These are phyloP conservation scores for Aureobasidium sp. DNA, from an alignment of 2,329 filamentous ascomycete genomes.

Conservation along the genomic window DNA sequence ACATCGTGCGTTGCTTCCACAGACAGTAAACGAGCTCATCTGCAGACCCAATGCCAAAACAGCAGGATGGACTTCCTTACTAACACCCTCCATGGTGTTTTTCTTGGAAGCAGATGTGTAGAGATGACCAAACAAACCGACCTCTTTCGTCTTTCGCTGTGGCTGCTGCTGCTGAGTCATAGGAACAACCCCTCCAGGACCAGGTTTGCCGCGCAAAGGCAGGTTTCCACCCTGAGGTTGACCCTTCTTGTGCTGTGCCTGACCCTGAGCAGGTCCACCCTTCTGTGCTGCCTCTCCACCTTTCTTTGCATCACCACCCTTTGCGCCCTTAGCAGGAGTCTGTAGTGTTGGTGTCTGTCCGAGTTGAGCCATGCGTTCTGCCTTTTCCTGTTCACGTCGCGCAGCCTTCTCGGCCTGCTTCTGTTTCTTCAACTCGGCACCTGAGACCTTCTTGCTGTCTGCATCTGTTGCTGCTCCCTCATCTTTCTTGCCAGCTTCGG, in stretches of 20 bases:
- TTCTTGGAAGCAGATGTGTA: conserved; percentile 72
- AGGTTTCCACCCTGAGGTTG: conserved; percentile 33
- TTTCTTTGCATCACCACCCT: conserved; percentile 36
- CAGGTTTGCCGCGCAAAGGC: conserved; percentile 32
- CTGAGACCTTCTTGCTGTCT: conserved; percentile 63
- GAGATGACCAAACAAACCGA: conserved; percentile 85
- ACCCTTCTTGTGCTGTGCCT: conserved; percentile 31
- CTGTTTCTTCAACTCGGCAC: conserved; percentile 87
- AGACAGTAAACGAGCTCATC: conserved; percentile 88
- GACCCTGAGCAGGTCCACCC: conserved; percentile 32
- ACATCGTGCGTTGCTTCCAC: conserved; percentile 88
- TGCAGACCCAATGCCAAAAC: conserved; percentile 89
- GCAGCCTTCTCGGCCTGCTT: conserved; percentile 94
- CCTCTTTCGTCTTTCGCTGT: conserved; percentile 65
- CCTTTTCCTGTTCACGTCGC: conserved; percentile 65
- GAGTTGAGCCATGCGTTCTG: conserved; percentile 28
- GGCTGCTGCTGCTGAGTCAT: conserved; percentile 47
- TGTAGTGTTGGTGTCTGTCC: conserved; percentile 26
- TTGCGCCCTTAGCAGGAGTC: conserved; percentile 35
- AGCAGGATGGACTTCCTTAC: conserved; percentile 84
- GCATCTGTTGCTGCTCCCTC: conserved; percentile 5
- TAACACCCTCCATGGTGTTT: conserved; percentile 65
- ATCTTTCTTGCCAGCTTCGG: conserved; percentile 18
- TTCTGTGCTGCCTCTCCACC: conserved; percentile 31
- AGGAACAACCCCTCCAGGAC: conserved; percentile 22